Evolutionary conservation across 2,329 filamentous ascomycete species (phyloP), one percentile per base, ranked within the genome.

Genomic region (Aspergillus tubingensis): DNA sequence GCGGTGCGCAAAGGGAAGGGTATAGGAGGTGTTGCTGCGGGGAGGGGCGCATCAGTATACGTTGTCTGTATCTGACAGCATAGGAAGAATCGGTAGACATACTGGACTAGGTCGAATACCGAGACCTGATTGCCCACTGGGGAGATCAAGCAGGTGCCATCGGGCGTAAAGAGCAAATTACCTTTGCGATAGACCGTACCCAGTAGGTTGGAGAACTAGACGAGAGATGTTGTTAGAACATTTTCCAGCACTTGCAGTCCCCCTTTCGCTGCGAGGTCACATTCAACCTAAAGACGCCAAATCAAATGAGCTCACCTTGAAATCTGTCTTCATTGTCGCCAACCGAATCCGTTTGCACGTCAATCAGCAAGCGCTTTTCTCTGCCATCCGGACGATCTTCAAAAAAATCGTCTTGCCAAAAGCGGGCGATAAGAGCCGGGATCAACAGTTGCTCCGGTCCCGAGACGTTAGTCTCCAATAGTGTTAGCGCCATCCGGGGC

Each of bases 141-240:
- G 48, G 95, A 99, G 72, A 96, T 91, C 67, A 99, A 85, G 80
- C 92, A 94, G 71, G 91, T 95, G 75, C 96, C 96, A 85, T 99
- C 94, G 63, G 93, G 92, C 71, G 91, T 96, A 82, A 96, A 99
- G 75, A 97, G 85, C 72, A 99, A 86, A 77, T 98, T 99, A 79
- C 96, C 95, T 86, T 93, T 91, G 82, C 92, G 92, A 83, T 98
- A 99, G 75, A 99, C 95, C 69, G 95, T 99, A 75, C 95, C 96
- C 73, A 99, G 86, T 76, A 99, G 86, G 80, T 98, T 99, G 76
- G 94, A 96, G 81, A 99, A 99, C 93, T 97, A 60, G 53, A 44
- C 19, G 15, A 30, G 32, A 10, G 5, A 38, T 51, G 59, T 52
- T 59, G 58, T 54, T n/a, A 17, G 38, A 38, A 8, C 38, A 36